phyloP scores from a whole-genome alignment of 805 yeast genomes.

The Candida wancherniae region DNA sequence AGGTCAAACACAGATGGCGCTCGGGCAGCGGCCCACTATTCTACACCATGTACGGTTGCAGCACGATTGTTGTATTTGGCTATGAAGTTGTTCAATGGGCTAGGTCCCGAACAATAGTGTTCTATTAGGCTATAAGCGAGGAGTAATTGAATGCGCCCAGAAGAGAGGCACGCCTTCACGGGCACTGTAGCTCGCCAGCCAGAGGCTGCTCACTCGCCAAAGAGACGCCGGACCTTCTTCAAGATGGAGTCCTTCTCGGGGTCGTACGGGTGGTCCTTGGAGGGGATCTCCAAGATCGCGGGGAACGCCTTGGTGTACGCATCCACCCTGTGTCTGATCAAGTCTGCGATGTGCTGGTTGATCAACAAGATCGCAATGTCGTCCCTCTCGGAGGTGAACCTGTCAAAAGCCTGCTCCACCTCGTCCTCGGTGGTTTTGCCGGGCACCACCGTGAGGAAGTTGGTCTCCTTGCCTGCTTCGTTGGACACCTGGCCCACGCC shows the following conservation, averaged over 20 bases:
- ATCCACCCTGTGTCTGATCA: slow-evolving; percentile 78
- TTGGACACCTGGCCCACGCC: slow-evolving; percentile 84
- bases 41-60: too few species aligned
- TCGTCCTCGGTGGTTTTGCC: slow-evolving; percentile 74
- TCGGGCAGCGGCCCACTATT: not conserved
- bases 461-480: slow-evolving; percentile 62
- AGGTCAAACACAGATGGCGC: too few species aligned
- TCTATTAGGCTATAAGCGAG: too few species aligned
- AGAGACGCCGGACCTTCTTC: slow-evolving; percentile 88
- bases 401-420: slow-evolving; percentile 67
- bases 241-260: slow-evolving; percentile 96
- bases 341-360: slow-evolving; percentile 92
- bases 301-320: slow-evolving; percentile 88
- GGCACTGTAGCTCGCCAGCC: too few species aligned
- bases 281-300: slow-evolving; percentile 93
- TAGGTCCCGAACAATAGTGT: too few species aligned
- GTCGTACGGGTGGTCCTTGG: slow-evolving; percentile 97
- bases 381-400: slow-evolving; percentile 66
- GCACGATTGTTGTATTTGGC: too few species aligned
- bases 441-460: slow-evolving; percentile 74
- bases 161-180: too few species aligned
- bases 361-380: slow-evolving; percentile 91
- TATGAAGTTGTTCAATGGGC: too few species aligned
- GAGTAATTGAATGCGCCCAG: too few species aligned
- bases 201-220: slow-evolving; percentile 84